Evolutionary conservation across 768 basidiomycete genomes (phyloP).

Genomic region (Boletellus emodensis): DNA sequence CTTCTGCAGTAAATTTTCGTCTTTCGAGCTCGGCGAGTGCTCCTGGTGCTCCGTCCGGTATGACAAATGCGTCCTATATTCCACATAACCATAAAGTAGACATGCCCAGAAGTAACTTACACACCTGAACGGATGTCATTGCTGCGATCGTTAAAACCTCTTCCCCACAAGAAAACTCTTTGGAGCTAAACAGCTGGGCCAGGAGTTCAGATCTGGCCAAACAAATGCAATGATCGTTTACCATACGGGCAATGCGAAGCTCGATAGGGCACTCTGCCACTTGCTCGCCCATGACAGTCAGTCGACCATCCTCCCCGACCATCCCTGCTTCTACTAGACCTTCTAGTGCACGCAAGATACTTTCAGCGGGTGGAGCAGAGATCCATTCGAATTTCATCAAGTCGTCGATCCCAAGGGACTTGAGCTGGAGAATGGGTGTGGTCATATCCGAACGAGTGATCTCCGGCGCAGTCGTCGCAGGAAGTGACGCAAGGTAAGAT

Average conservation of each 20-base stretch:
- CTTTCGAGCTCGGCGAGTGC: constrained; percentile 89
- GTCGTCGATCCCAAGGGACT: constrained; percentile 92
- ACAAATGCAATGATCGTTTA: constrained; percentile 33
- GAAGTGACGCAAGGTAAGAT: constrained; percentile 54
- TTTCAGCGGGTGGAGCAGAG: constrained; percentile 80
- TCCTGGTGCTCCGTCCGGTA: constrained; percentile 79
- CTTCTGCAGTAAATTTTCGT: constrained; percentile 95
- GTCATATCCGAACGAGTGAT: constrained; percentile 89
- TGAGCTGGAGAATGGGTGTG: constrained; percentile 88
- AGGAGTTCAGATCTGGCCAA: constrained; percentile 1
- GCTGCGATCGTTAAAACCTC: constrained; percentile 95
- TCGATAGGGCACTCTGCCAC: constrained; percentile 96
- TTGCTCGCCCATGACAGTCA: constrained; percentile 74
- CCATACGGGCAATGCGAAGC: constrained; percentile 91
- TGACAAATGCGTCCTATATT: constrained; percentile 80
- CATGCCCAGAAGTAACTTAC: constrained; percentile 6
- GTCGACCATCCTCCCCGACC: constrained; percentile 74
- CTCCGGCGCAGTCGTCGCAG: constrained; percentile 78
- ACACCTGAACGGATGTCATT: constrained; percentile 87
- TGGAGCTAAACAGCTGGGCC: constrained; percentile 76
- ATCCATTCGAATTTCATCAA: constrained; percentile 97
- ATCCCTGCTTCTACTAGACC: constrained; percentile 77
- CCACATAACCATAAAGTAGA: neutral
- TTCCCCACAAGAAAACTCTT: constrained; percentile 85
- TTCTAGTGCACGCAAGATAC: constrained; percentile 81